Base-by-base conservation (phyloP, 2,329 filamentous ascomycete genomes). In the Cladosporium velox region DNA sequence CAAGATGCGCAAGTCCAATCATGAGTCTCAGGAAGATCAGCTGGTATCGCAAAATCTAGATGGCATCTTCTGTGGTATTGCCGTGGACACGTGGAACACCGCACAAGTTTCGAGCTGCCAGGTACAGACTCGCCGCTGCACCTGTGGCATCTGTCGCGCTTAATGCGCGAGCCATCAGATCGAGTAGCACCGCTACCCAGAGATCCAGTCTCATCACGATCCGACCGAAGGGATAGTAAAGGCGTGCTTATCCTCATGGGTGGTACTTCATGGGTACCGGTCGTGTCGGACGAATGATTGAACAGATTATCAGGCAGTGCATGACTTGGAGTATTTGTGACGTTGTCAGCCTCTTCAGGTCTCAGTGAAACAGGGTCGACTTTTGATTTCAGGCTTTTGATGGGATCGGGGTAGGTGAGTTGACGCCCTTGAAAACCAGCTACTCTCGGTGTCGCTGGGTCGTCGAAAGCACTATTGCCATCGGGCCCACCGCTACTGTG, bases 21-120 rank as follows among this genome's bases (percentile, higher is more conserved):
- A n/a, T 62, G 58, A 24, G 30, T 41, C 14, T 59, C 26, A 4
- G 24, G 2, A 7, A 62, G 41, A n/a, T 57, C 14, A 12, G 32
- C 8, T 11, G 67, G 67, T 34, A 66, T 62, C 8, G 65, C 51
- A 18, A 67, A 63, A 11, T 52, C 51, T 8, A 68, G 73, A 60
- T 76, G 74, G 64, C 78, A 80, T 21, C 73, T 72, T 44, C 74
- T 71, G 67, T 80, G 79, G 62, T 77, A 80, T 6, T 67, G 67
- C 28, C 73, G 72, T 4, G 65, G 64, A 67, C 79, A 80, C 4
- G 69, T 68, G n/a, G 71, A 66, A 66, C 79, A 80, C 2, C 60
- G 54, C 14, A 77, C 68, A 3, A 79, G 67, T 6, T 71, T 71
- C 55, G 77, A 74, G 24, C 69, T 71, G 14, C 64, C 67, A 26